Evolutionary conservation across 1,284 basidiomycete genomes (phyloP), one percentile per base, ranked within the genome.

Genomic region (Acaromyces ingoldii): DNA sequence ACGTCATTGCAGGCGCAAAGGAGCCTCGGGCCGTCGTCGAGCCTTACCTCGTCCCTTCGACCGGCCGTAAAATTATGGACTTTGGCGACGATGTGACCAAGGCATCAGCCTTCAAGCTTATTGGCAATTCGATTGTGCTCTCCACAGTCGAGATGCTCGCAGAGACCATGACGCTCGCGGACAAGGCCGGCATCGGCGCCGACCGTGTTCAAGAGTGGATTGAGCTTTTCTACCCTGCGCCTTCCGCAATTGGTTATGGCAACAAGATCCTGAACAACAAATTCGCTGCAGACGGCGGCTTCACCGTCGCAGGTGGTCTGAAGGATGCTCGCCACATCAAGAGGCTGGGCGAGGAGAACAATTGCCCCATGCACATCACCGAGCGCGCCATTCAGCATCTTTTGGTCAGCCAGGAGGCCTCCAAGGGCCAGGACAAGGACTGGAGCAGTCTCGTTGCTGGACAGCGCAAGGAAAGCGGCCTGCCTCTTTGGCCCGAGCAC

Each of bases 1-100:
- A 90, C 49, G 82, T 85, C 44, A 85, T 91, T 79, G 84, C 85
- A 2, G 91, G 90, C 6, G 86, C 90, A 72, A 86, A 89, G 73
- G 83, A 83, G 53, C 85, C 85, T 41, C 91, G 91, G 80, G 88
- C 89, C 74, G 83, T 87, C 67, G 82, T 85, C 2, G 84, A 85
- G 1, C 83, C 88, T 69, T 79, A 87, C 34, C 78, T 87, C 31
- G 82, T 43, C 19, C 38, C 33, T 15, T 26, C 21, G 28, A 28
- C 38, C 11, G 46, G 41, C 3, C 79, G 82, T 59, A 90, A 89
- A 77, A 76, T 78, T 17, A 77, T 81, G 75, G 80, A 81, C 65
- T 68, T 80, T 50, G 79, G 79, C 33, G 79, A 87, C 4, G 88
- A 90, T 69, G 78, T 88, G 28, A 85, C 88, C 73, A 85, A 87